These are phyloP conservation scores for Hyphodiscus hymeniophilus DNA, from an alignment of 495 filamentous ascomycete genomes.

Conservation along the genomic window DNA sequence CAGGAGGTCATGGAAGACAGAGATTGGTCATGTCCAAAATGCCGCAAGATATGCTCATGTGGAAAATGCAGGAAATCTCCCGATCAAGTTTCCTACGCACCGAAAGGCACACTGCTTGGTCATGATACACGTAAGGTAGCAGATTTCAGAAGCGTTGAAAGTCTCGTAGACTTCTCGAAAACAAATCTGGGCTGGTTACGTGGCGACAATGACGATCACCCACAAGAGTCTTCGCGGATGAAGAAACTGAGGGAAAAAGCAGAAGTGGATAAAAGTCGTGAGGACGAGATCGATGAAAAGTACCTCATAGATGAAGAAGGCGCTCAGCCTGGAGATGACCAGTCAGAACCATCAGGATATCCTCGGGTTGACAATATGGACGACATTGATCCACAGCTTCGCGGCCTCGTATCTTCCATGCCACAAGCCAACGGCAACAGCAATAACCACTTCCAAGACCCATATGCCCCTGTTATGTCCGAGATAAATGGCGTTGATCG, in stretches of 20 bases:
- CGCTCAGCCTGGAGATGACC: neutral
- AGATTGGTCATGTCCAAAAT: conserved; percentile 83
- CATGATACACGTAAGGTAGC: conserved; percentile 84
- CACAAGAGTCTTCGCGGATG: conserved; percentile 41
- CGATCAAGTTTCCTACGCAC: conserved; percentile 57
- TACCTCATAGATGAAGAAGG: conserved; percentile 6
- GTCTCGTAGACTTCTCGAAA: conserved; percentile 72
- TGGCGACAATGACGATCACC: conserved; percentile 39
- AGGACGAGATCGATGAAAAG: conserved; percentile 14
- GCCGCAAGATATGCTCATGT: conserved; percentile 76
- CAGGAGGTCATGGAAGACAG: conserved; percentile 67
- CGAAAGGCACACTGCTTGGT: conserved; percentile 74
- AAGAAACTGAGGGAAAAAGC: conserved; percentile 41
- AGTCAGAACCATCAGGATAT: neutral
- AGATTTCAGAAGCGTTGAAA: conserved; percentile 81
- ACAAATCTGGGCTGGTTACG: conserved; percentile 76
- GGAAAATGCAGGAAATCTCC: conserved; percentile 53
- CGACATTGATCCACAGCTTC: conserved; percentile 21
- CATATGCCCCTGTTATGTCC: neutral
- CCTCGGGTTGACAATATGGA: conserved; percentile 2
- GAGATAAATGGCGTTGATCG: neutral
- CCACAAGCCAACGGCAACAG: neutral
- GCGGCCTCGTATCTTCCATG: neutral
- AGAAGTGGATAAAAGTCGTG: conserved; percentile 42
- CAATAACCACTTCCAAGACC: conserved; percentile 1